Percentiles rank a stretch among this genome's conserved stretches.
phyloP scores from a whole-genome alignment of 495 filamentous ascomycete genomes.

The Cryomyces antarcticus region DNA sequence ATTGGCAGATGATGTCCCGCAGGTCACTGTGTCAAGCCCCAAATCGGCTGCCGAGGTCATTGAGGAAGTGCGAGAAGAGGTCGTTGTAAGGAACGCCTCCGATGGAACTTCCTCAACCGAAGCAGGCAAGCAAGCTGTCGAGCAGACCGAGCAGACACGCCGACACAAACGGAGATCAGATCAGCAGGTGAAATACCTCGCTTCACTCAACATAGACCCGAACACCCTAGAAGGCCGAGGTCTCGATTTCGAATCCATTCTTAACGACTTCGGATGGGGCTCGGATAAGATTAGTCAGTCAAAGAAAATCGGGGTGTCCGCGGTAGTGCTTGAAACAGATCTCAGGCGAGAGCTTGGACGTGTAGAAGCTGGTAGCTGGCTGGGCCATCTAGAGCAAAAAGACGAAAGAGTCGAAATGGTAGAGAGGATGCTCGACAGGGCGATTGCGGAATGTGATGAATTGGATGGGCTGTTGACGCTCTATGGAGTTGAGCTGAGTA shows the following conservation, averaged over 20 bases:
- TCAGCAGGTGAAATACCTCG: constrained; percentile 60
- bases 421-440: constrained; percentile 63
- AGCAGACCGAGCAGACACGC: constrained; percentile 15
- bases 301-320: constrained; percentile 43
- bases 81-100: background rate
- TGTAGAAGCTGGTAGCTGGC: constrained; percentile 82
- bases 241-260: constrained; percentile 51
- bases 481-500: constrained; percentile 85
- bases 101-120: background rate
- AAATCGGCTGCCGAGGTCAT: constrained; percentile 5
- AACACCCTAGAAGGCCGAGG: constrained; percentile 45
- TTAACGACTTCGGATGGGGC: constrained; percentile 83
- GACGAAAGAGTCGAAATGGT: constrained; percentile 74
- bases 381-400: constrained; percentile 69
- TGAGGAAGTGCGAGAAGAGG: constrained; percentile 10
- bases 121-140: background rate
- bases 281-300: constrained; percentile 41
- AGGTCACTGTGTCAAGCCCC: constrained; percentile 16
- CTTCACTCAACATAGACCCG: constrained; percentile 53
- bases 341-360: constrained; percentile 72
- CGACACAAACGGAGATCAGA: constrained; percentile 45
- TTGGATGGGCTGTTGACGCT: constrained; percentile 81
- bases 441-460: constrained; percentile 86
- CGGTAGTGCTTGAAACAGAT: constrained; percentile 44
- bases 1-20: constrained; percentile 11